Evolutionary conservation across 805 yeast genomes (phyloP), one percentile per base, ranked within the genome.

Genomic region (Kluyveromyces nonfermentans): DNA sequence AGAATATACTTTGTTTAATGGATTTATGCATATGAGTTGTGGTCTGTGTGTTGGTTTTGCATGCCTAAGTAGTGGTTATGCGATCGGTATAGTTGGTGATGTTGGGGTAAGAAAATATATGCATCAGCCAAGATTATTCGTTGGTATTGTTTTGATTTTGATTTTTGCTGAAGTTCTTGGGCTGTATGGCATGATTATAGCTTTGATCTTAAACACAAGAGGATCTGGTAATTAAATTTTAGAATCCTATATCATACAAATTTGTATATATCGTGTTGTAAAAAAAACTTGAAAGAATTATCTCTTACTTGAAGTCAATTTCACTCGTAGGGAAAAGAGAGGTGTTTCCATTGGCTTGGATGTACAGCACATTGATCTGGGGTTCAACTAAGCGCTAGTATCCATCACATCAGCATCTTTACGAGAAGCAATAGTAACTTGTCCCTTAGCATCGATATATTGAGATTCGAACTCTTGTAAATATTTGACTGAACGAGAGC

Each of bases 11-110:
- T 69, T 93, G 45, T 93, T 86, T 69, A 85, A 86, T 60, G 98
- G 98, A n/a, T 88, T 88, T 64, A 87, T 93, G 95, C 99, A 93
- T 67, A 71, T 93, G 63, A 89, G 94, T 42, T 88, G 97, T 67
- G 99, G 99, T 1, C 69, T 90, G 47, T 78, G 94, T 32, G 99
- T 93, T 36, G 99, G 99, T 1, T 87, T 93, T 59, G 88, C 97
- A 4, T 89, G 97, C 64, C 73, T 93, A 60, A 89, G 97, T 34
- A 85, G 95, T 47, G 99, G 99, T 37, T 93, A 89, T 66, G 93
- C 98, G 46, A 86, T 86, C 69, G 96, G 96, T 41, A 82, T 86
- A 50, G 96, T 86, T 33, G 96, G 96, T 35, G 96, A 86, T 59
- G 94, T 84, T 57, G 96, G 96, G 51, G 95, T 86, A 38, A 78